phyloP scores from a whole-genome alignment of 768 basidiomycete species.

The Rhodotorula sphaerocarpa region DNA sequence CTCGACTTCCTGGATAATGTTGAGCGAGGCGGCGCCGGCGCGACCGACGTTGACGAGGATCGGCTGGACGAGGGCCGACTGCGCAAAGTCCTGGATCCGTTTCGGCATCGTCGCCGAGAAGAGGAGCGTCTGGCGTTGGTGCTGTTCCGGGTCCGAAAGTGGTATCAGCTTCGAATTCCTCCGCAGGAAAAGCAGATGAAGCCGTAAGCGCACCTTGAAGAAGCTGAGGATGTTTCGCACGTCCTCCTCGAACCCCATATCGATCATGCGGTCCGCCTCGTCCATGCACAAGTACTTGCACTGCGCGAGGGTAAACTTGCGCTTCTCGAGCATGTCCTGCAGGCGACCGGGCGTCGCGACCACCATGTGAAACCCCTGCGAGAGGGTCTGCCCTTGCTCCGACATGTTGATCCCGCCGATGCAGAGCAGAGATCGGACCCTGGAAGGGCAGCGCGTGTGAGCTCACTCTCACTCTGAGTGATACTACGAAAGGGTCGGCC shows the following conservation, averaged over 20 bases:
- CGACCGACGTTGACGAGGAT: constrained; percentile 94
- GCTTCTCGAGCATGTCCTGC: constrained; percentile 98
- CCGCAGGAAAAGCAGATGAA: background rate
- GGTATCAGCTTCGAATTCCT: too few species aligned
- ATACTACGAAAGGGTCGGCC: background rate
- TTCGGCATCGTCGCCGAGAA: constrained; percentile 99
- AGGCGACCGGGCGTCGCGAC: constrained; percentile 93
- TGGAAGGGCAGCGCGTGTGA: constrained; percentile 40
- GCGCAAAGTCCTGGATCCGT: constrained; percentile 98
- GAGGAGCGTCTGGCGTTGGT: constrained; percentile 89
- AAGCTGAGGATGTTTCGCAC: constrained; percentile 98
- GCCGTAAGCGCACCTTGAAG: constrained; percentile 61
- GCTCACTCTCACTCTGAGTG: too few species aligned
- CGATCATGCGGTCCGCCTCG: constrained; percentile 98
- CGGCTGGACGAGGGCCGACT: constrained; percentile 88
- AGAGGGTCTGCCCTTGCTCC: constrained; percentile 86
- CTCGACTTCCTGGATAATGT: constrained; percentile 88
- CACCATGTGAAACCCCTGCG: constrained; percentile 86
- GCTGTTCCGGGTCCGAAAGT: constrained; percentile 48
- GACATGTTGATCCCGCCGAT: constrained; percentile 98
- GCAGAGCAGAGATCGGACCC: constrained; percentile 74
- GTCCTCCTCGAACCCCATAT: constrained; percentile 97
- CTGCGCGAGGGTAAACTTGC: constrained; percentile 77
- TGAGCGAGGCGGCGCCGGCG: constrained; percentile 93
- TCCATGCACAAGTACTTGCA: constrained; percentile 97